Evolutionary conservation across 805 yeast species (phyloP).

Genomic region (Blastobotrys attinorum): DNA sequence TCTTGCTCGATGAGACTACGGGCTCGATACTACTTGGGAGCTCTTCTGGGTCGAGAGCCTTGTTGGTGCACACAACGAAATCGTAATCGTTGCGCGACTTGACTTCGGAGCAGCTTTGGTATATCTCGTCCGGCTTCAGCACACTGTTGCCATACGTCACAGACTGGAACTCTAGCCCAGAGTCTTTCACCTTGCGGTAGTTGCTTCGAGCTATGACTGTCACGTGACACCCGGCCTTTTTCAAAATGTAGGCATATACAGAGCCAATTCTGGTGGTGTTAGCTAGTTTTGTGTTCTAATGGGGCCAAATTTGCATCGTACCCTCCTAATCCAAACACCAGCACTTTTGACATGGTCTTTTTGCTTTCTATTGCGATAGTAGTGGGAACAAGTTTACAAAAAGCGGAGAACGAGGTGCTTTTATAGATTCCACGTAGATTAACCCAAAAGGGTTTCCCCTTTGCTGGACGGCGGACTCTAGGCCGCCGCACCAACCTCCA

Average conservation of each 20-base stretch:
- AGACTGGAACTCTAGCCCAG: constrained; percentile 11
- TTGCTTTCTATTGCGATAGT: too few relatives aligned
- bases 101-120: constrained; percentile 6
- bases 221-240: constrained; percentile 6
- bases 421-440: too few relatives aligned
- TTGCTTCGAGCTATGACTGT: constrained; percentile 15
- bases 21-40: constrained; percentile 28
- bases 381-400: too few relatives aligned
- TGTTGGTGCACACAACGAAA: constrained; percentile 13
- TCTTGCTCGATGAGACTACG: constrained; percentile 9
- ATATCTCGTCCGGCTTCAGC: constrained; percentile 8
- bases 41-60: constrained; percentile 13
- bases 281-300: not conserved
- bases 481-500: too few relatives aligned
- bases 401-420: too few relatives aligned
- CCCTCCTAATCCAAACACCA: constrained; percentile 12
- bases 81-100: not conserved
- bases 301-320: too few relatives aligned
- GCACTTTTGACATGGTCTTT: not conserved
- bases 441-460: too few relatives aligned
- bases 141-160: constrained; percentile 5
- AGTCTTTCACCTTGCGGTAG: constrained; percentile 10
- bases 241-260: constrained; percentile 9
- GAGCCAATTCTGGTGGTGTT: constrained; percentile 11
- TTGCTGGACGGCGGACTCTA: too few relatives aligned